phyloP scores from a whole-genome alignment of 78 protist species.

The Bodo saltans region DNA sequence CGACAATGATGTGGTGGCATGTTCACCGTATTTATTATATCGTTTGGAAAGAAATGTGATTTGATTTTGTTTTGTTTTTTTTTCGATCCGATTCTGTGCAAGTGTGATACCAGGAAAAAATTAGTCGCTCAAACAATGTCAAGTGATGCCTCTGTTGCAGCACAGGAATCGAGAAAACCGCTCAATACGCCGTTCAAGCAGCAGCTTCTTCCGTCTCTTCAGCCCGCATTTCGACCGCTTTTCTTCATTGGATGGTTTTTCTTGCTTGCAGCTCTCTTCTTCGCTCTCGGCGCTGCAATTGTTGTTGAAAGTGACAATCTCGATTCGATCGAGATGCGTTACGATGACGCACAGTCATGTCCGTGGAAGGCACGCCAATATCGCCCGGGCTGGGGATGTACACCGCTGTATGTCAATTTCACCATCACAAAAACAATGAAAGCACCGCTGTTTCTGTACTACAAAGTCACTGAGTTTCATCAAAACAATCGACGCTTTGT shows the following conservation, averaged over 20 bases:
- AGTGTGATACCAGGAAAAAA: no score
- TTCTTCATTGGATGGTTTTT: conserved; percentile 70
- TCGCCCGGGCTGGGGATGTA: neutral
- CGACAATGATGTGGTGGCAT: no score
- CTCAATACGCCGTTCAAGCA: conserved; percentile 78
- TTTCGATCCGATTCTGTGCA: no score
- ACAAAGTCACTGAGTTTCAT: conserved; percentile 69
- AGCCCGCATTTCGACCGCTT: conserved; percentile 78
- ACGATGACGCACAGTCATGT: neutral
- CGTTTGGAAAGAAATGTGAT: no score
- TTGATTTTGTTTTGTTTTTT: no score
- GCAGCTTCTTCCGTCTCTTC: conserved; percentile 85
- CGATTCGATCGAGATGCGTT: neutral
- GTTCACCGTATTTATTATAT: no score
- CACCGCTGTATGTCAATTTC: conserved; percentile 2
- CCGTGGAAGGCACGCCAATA: neutral
- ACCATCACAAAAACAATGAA: conserved; percentile 16
- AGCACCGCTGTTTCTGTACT: conserved; percentile 77
- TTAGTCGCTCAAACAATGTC: no score
- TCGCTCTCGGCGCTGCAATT: conserved; percentile 74
- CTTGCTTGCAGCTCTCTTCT: conserved; percentile 60
- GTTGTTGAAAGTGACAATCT: conserved; percentile 39
- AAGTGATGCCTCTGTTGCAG: no score
- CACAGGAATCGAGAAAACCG: no score
- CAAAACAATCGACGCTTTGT: conserved; percentile 83